Conservation (phyloP, 768 basidiomycete species). For the Rhodotorula babjevae region DNA sequence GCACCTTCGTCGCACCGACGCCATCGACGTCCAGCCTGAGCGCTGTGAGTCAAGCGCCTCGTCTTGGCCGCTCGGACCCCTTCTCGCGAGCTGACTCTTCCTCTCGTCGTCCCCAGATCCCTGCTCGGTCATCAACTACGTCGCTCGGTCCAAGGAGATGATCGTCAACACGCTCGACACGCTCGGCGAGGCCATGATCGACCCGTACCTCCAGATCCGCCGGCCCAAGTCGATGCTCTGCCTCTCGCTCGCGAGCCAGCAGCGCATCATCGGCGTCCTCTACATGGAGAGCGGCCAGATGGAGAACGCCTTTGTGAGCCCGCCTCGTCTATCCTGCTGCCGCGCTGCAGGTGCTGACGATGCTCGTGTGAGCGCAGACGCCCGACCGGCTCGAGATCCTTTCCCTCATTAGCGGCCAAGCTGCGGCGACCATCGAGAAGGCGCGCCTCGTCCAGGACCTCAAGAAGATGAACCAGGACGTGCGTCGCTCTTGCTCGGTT, state of each 20-base stretch:
- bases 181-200: slow-evolving; percentile 1
- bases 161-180: slow-evolving; percentile 28
- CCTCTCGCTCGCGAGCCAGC: slow-evolving; percentile 28
- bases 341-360: no score
- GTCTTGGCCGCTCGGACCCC: no score
- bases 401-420: slow-evolving; percentile 30
- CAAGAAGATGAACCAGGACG: slow-evolving; percentile 22
- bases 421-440: slow-evolving; percentile 31
- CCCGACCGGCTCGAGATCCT: slow-evolving; percentile 38
- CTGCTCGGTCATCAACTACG: slow-evolving; percentile 32
- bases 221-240: slow-evolving; percentile 28
- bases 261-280: slow-evolving; percentile 32
- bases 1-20: slow-evolving; percentile 28
- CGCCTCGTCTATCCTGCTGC: not conserved
- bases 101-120: slow-evolving; percentile 7
- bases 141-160: slow-evolving; percentile 26
- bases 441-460: slow-evolving; percentile 30
- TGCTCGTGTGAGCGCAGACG: not conserved
- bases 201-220: slow-evolving; percentile 13
- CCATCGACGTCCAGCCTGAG: slow-evolving; percentile 24
- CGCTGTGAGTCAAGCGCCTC: not conserved
- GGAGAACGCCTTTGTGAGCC: slow-evolving; percentile 23
- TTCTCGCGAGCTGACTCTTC: no score
- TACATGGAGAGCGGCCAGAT: slow-evolving; percentile 35
- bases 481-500: not conserved